A percentile compares a stretch with the other conserved stretches of the same genome.
Evolutionary conservation across 2,329 filamentous ascomycete genomes (phyloP).

Genomic region (Ceratocystis huliohia): DNA sequence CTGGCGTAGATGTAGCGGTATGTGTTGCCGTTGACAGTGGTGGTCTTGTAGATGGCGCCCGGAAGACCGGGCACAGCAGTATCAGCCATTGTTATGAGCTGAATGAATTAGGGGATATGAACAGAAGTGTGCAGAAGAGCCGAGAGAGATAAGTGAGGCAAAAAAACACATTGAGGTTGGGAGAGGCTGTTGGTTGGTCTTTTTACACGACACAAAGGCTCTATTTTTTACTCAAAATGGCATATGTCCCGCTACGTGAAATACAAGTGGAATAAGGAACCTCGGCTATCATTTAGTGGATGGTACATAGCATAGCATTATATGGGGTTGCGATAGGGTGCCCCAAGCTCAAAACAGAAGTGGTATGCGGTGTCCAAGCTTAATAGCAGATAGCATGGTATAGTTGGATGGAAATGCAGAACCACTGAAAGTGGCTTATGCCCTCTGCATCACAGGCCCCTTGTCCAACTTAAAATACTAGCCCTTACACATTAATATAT

Average conservation of each 20-base stretch:
- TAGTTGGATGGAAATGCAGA: no score
- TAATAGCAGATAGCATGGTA: no score
- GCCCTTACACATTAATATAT: constrained; percentile 52
- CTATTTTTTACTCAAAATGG: not conserved
- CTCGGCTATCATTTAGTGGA: no score
- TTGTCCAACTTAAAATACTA: not conserved
- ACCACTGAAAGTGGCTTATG: no score
- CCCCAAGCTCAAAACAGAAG: no score
- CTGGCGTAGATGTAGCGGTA: constrained; percentile 51
- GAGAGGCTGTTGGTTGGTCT: not conserved
- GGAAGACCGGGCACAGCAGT: constrained; percentile 29
- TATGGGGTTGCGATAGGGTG: no score
- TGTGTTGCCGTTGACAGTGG: constrained; percentile 40
- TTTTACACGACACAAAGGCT: not conserved
- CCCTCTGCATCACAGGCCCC: not conserved
- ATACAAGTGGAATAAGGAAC: not conserved
- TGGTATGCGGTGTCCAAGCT: no score
- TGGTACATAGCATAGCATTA: no score
- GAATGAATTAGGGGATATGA: no score
- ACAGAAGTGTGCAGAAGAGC: no score
- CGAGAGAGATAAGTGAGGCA: not conserved
- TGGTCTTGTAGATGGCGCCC: constrained; percentile 28
- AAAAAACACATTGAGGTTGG: not conserved
- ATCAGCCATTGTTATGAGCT: constrained; percentile 4
- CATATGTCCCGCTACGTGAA: not conserved